Base-by-base conservation (phyloP, 208 protist species). In the Leishmania amazonensis region DNA sequence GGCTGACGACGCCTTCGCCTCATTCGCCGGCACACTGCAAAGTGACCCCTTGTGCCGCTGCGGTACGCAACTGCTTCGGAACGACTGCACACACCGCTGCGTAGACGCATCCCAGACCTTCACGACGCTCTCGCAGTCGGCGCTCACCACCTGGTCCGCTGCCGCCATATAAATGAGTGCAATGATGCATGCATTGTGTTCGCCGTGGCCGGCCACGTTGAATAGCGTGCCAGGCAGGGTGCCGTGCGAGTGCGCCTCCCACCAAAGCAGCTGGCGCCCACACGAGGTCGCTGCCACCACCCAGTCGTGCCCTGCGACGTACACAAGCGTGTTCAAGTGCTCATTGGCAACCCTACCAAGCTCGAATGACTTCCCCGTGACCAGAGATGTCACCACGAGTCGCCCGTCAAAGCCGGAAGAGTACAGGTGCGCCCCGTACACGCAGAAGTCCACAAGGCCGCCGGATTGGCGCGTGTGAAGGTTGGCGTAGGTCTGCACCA, bases 101-200 rank as follows among this genome's bases (percentile, higher is more conserved):
- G 86, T 88, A 35, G 88, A 85, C 42, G 96, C 77, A 79, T 98
- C 96, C 96, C 96, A 98, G 58, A 97, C 87, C 68, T 94, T 95
- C 45, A 97, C 85, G 38, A 85, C 74, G 28, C 96, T 93, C 15
- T 82, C 79, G 62, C 73, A 81, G 78, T 98, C 96, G 28, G 85
- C 87, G 17, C 90, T 96, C 53, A 97, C 85, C 31, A 96, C 76
- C 72, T 96, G 90, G 21, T 93, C 89, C 7, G 89, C 71, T 68
- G 90, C 87, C 17, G 73, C 85, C 40, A 93, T 81, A 73, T 89
- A 88, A 57, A 81, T 68, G 19, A 98, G 76, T 40, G 89, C 86
- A 57, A 97, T 85, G 6, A 98, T 78, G 40, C 75, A 75, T 17
- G 75, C 74, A 9, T 45, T 28, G 83, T 90, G 88, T 45, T 88